Evolutionary conservation across 2,329 filamentous ascomycete genomes (phyloP).

Genomic region (Fusarium virguliforme): DNA sequence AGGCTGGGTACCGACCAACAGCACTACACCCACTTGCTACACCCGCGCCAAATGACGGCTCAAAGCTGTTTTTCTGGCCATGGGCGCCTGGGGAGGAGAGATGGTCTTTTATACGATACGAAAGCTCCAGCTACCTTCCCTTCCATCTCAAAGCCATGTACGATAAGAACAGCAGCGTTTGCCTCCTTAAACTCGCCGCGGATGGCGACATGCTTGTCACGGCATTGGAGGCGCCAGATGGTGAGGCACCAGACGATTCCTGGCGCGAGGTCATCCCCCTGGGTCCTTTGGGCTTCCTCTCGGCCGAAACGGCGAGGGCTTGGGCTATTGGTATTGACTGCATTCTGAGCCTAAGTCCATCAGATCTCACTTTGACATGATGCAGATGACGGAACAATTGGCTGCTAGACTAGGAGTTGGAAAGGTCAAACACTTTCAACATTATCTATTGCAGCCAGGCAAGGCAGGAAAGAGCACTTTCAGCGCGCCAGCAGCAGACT

Average conservation of each 20-base stretch:
- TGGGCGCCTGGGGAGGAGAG: not conserved
- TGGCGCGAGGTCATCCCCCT: not conserved
- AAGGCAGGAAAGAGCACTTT: too few relatives aligned
- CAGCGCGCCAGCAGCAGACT: too few relatives aligned
- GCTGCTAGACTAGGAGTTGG: too few relatives aligned
- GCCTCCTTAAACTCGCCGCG: not conserved
- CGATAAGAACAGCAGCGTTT: not conserved
- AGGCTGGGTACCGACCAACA: not conserved
- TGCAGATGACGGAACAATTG: not conserved
- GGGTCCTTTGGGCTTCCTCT: not conserved
- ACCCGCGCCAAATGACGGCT: not conserved
- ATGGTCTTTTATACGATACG: not conserved
- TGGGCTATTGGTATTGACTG: not conserved
- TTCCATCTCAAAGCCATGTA: not conserved
- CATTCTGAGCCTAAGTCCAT: not conserved
- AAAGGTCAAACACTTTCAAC: too few relatives aligned
- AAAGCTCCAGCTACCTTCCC: not conserved
- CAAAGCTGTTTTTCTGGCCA: slow-evolving; percentile 1
- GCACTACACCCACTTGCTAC: not conserved
- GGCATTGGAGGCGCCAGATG: not conserved
- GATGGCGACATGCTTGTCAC: not conserved
- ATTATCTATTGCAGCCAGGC: too few relatives aligned
- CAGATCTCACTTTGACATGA: not conserved
- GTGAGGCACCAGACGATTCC: not conserved
- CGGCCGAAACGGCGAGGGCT: not conserved